phyloP scores from a whole-genome alignment of 2,329 filamentous ascomycete genomes.

The Colletotrichum abscissum region DNA sequence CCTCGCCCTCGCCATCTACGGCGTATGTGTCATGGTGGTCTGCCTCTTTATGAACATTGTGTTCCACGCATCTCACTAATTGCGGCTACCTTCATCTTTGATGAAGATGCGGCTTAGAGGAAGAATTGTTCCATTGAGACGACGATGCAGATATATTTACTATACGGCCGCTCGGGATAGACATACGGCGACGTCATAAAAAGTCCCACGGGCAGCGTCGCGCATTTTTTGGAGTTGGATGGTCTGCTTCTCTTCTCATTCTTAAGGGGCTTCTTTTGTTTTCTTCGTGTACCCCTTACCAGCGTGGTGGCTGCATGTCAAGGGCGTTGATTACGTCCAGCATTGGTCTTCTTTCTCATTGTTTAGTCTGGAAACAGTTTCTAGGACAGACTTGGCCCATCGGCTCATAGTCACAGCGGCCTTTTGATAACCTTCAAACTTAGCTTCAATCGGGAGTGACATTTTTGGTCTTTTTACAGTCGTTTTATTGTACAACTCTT shows the following conservation, averaged over 20 bases:
- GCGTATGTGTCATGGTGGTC: slow-evolving; percentile 87
- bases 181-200: not conserved
- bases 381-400: not conserved
- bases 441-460: slow-evolving; percentile 15
- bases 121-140: slow-evolving; percentile 9
- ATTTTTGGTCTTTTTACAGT: slow-evolving; percentile 11
- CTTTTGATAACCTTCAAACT: not conserved
- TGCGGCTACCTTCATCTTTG: not conserved
- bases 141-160: not conserved
- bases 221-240: slow-evolving; percentile 24
- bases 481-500: slow-evolving; percentile 17
- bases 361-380: not conserved
- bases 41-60: slow-evolving; percentile 89
- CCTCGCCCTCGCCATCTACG: slow-evolving; percentile 83
- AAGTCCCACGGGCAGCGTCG: slow-evolving; percentile 5
- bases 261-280: not conserved
- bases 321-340: slow-evolving; percentile 6
- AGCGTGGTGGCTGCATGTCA: slow-evolving; percentile 21
- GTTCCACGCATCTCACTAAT: slow-evolving; percentile 73
- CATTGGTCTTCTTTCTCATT: not conserved
- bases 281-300: not conserved
- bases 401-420: not conserved
- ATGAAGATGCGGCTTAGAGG: slow-evolving; percentile 10
- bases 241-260: not conserved
- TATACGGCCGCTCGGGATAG: slow-evolving; percentile 27